Evolutionary conservation across 2,329 filamentous ascomycete species (phyloP).

Genomic region (Scorias spongiosa): DNA sequence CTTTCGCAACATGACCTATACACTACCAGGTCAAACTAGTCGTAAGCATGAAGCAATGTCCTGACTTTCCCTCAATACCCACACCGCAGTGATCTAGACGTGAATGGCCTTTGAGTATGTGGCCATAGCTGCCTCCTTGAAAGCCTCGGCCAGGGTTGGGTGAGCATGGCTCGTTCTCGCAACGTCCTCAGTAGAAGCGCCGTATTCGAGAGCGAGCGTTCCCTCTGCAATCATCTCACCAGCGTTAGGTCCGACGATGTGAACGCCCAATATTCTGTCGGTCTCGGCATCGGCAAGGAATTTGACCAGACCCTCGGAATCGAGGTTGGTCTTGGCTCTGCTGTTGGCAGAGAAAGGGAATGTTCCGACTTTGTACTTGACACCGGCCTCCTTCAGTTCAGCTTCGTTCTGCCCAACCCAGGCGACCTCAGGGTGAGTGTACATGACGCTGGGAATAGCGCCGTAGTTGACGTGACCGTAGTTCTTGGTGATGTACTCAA

Average conservation of each 20-base stretch:
- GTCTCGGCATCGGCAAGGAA: slow-evolving; percentile 94
- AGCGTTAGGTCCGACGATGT: slow-evolving; percentile 91
- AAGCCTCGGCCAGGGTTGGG: slow-evolving; percentile 88
- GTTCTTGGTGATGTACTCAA: slow-evolving; percentile 96
- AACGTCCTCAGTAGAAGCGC: slow-evolving; percentile 87
- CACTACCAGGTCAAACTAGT: background rate
- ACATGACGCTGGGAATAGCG: slow-evolving; percentile 97
- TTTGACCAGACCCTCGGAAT: slow-evolving; percentile 92
- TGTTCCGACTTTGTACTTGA: slow-evolving; percentile 82
- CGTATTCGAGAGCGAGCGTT: slow-evolving; percentile 88
- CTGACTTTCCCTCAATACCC: too few species aligned
- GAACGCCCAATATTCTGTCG: slow-evolving; percentile 83
- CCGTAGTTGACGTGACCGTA: slow-evolving; percentile 98
- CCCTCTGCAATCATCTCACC: slow-evolving; percentile 99
- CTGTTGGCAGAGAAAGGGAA: slow-evolving; percentile 99
- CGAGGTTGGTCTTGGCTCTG: slow-evolving; percentile 95
- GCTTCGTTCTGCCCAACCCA: slow-evolving; percentile 98
- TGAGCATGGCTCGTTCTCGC: slow-evolving; percentile 92
- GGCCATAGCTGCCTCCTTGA: slow-evolving; percentile 99
- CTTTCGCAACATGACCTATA: background rate
- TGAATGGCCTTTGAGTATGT: slow-evolving; percentile 93
- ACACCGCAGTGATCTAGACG: slow-evolving; percentile 39
- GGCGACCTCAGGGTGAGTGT: slow-evolving; percentile 94
- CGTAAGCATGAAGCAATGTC: too few species aligned
- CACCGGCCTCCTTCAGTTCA: slow-evolving; percentile 76